These are phyloP conservation scores for Clathrospora elynae DNA, from an alignment of 2,329 filamentous ascomycete species.

Conservation along the genomic window DNA sequence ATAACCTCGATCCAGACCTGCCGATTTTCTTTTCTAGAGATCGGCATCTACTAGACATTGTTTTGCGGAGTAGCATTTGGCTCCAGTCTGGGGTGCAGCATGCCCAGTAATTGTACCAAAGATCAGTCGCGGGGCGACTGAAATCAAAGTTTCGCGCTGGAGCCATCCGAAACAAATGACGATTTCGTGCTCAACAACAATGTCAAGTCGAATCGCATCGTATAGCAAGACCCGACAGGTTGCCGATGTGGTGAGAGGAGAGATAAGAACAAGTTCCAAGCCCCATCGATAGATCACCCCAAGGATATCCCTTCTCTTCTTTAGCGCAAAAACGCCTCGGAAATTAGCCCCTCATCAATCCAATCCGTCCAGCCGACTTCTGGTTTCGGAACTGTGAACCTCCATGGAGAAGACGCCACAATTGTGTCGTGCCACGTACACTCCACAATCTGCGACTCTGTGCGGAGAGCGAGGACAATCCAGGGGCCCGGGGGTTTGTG, in stretches of 20 bases:
- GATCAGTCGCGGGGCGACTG: constrained; percentile 6
- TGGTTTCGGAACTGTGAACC: constrained; percentile 17
- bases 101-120: constrained; percentile 12
- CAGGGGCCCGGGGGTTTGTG: constrained; percentile 1
- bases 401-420: constrained; percentile 8
- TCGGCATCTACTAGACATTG: constrained; percentile 26
- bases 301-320: constrained; percentile 7
- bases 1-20: constrained; percentile 18
- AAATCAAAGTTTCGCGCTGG: constrained; percentile 9
- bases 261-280: constrained; percentile 16
- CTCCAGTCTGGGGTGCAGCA: constrained; percentile 38
- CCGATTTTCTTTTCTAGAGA: constrained; percentile 24
- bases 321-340: constrained; percentile 4
- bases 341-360: constrained; percentile 13
- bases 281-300: constrained; percentile 22
- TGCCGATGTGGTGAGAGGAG: constrained; percentile 8
- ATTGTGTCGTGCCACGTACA: constrained; percentile 10
- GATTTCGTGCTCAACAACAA: background rate
- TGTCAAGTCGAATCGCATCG: constrained; percentile 4
- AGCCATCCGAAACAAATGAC: constrained; percentile 4
- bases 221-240: constrained; percentile 10
- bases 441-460: constrained; percentile 18
- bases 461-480: no score
- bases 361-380: constrained; percentile 11
- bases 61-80: constrained; percentile 27